Evolutionary conservation across 108 stramenopile genomes (phyloP), one percentile per base, ranked within the genome.

Genomic region (Stephanodiscus triporus): DNA sequence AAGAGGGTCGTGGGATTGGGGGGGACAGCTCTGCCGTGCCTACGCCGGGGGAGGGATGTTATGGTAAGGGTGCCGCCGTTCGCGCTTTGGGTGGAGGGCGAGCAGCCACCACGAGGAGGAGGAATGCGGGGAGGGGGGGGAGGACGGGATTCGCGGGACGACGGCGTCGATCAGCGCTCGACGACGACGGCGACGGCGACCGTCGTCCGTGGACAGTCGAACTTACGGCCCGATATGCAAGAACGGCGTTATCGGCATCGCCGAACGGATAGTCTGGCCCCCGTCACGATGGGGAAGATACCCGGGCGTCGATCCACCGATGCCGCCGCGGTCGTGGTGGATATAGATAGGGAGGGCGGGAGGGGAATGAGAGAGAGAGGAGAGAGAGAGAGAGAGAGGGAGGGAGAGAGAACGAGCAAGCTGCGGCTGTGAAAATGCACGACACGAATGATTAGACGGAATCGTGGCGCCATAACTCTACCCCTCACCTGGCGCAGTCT

Each of bases 241-340:
- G 57, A 89, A 90, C 38, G 54, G 86, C 36, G 62, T 92, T n/a
- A 78, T 89, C 19, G 91, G 91, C 11, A 63, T 87, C 45, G 91
- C 88, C 16, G 91, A 90, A 55, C 81, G 87, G 45, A 63, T 87
- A 34, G 74, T 92, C 4, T 92, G 91, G 91, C 91, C 91, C 17
- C 91, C 91, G 9, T 87, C 84, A 11, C 73, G 91, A 53, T 80
- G 87, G 73, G 85, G 87, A 9, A 66, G 67, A 32, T 62, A 88
- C 17, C 50, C 70, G 0, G n/a, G 47, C 13, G 24, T 71, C 9
- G 59, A 63, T 20, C 4, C 40, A 0, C 38, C 77, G 32, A 59
- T 69, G 14, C 56, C 70, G 22, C 69, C 77, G 37, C 34, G 77
- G 49, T 56, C 70, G 19, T 77, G 77, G 77, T 77, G 77, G 77